These are phyloP conservation scores for Aspergillus thermomutatus DNA, from an alignment of 2,329 filamentous ascomycete genomes.

Conservation along the genomic window DNA sequence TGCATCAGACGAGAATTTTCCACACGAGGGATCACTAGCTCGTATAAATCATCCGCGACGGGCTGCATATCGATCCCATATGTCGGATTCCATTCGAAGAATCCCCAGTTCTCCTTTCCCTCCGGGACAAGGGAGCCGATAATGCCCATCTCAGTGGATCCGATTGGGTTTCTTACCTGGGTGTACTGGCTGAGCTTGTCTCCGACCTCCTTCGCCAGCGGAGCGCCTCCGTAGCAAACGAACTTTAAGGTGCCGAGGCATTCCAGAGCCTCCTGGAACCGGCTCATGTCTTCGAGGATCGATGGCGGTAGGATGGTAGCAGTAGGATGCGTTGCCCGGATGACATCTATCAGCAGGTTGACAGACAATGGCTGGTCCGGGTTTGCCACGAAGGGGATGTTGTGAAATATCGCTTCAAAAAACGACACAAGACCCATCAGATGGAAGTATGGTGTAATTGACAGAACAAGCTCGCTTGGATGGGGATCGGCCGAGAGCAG, in stretches of 20 bases:
- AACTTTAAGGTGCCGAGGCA: slow-evolving; percentile 8
- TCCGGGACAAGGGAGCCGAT: slow-evolving; percentile 1
- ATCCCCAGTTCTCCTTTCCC: background rate
- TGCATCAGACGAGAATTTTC: too few relatives aligned
- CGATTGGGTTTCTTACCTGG: background rate
- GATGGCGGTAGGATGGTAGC: slow-evolving; percentile 22
- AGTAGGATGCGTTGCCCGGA: slow-evolving; percentile 16
- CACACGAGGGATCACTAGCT: too few relatives aligned
- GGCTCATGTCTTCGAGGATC: slow-evolving; percentile 23
- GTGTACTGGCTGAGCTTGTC: too few relatives aligned
- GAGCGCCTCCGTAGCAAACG: slow-evolving; percentile 2
- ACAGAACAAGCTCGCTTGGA: slow-evolving; percentile 13
- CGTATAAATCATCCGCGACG: too few relatives aligned
- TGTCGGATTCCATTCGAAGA: background rate
- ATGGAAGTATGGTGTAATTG: slow-evolving; percentile 25
- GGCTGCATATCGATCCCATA: slow-evolving; percentile 1
- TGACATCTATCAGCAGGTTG: slow-evolving; percentile 17
- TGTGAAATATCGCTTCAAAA: slow-evolving; percentile 17
- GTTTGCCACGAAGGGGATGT: slow-evolving; percentile 15
- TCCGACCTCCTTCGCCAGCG: too few relatives aligned
- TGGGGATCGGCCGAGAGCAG: slow-evolving; percentile 1
- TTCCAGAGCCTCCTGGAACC: slow-evolving; percentile 13
- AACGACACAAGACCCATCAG: slow-evolving; percentile 23
- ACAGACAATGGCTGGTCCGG: slow-evolving; percentile 26
- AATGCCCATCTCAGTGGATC: slow-evolving; percentile 1